Conservation (phyloP, 2,329 filamentous ascomycete genomes). For the Diplodia mutila region DNA sequence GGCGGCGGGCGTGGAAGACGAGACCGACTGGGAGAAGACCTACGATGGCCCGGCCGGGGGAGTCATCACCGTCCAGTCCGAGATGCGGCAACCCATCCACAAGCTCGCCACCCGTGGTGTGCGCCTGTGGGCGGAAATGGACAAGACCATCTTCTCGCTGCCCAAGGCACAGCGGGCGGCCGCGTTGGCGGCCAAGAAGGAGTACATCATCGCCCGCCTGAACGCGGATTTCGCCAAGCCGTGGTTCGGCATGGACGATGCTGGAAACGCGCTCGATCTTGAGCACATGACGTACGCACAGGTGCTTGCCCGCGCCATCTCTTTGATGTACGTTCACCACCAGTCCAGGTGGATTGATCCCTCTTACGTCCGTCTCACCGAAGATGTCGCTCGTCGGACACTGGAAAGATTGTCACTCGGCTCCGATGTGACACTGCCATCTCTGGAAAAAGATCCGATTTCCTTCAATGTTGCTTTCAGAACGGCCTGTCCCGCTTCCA, state of each 20-base stretch:
- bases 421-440: too few relatives aligned
- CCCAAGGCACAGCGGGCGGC: slow-evolving; percentile 68
- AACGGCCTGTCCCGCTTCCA: too few relatives aligned
- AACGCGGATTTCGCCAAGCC: slow-evolving; percentile 97
- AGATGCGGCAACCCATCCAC: slow-evolving; percentile 97
- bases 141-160: slow-evolving; percentile 79
- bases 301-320: slow-evolving; percentile 83
- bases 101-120: slow-evolving; percentile 93
- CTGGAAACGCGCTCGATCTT: slow-evolving; percentile 72
- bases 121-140: slow-evolving; percentile 93
- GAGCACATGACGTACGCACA: slow-evolving; percentile 96
- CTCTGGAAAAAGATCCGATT: too few relatives aligned
- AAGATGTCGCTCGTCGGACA: too few relatives aligned
- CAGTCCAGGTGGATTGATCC: slow-evolving; percentile 30
- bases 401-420: too few relatives aligned
- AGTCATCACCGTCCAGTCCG: slow-evolving; percentile 92
- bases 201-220: slow-evolving; percentile 88
- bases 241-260: slow-evolving; percentile 84
- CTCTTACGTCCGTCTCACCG: too few relatives aligned
- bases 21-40: slow-evolving; percentile 86
- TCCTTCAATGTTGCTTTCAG: too few relatives aligned
- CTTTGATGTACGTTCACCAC: slow-evolving; percentile 63
- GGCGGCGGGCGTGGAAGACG: slow-evolving; percentile 74
- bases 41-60: slow-evolving; percentile 61
- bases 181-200: slow-evolving; percentile 85